A percentile compares a stretch with the other conserved stretches of the same genome.
These are phyloP conservation scores for Penicillium samsonianum DNA, from an alignment of 495 filamentous ascomycete genomes.

Conservation along the genomic window DNA sequence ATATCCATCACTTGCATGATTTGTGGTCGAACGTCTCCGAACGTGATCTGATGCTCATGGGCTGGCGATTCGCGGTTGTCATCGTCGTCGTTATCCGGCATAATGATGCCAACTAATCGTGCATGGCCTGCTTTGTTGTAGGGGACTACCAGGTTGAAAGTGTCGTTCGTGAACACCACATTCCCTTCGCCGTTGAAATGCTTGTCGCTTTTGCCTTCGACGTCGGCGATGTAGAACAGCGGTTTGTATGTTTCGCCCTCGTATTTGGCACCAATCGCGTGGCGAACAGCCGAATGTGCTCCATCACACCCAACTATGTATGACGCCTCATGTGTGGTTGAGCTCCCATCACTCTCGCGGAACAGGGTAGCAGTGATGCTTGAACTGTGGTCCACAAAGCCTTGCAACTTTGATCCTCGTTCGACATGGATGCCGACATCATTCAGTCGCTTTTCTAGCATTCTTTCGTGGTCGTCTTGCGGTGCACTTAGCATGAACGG, in stretches of 20 bases:
- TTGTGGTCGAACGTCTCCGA: conserved; percentile 33
- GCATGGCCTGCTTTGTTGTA: conserved; percentile 25
- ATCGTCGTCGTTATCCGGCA: not conserved
- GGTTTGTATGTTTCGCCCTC: conserved; percentile 36
- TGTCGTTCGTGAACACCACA: conserved; percentile 27
- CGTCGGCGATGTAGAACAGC: conserved; percentile 39
- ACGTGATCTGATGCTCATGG: conserved; percentile 22
- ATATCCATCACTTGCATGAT: conserved; percentile 23
- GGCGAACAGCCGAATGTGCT: conserved; percentile 37
- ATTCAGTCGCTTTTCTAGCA: conserved; percentile 37
- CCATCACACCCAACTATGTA: conserved; percentile 44
- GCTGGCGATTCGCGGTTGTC: conserved; percentile 1
- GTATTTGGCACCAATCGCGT: conserved; percentile 27
- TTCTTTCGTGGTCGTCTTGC: conserved; percentile 40
- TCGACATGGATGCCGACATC: conserved; percentile 35
- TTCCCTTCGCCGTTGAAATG: conserved; percentile 41
- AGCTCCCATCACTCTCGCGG: conserved; percentile 13
- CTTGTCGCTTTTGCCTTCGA: conserved; percentile 31
- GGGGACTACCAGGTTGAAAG: conserved; percentile 34
- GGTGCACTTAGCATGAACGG: conserved; percentile 34
- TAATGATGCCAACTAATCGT: conserved; percentile 28
- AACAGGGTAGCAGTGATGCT: conserved; percentile 32
- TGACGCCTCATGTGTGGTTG: conserved; percentile 27
- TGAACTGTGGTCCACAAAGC: conserved; percentile 27
- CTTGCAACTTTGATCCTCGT: conserved; percentile 28